Evolutionary conservation across 768 basidiomycete species (phyloP).

Genomic region (Pleurotus sapidus): DNA sequence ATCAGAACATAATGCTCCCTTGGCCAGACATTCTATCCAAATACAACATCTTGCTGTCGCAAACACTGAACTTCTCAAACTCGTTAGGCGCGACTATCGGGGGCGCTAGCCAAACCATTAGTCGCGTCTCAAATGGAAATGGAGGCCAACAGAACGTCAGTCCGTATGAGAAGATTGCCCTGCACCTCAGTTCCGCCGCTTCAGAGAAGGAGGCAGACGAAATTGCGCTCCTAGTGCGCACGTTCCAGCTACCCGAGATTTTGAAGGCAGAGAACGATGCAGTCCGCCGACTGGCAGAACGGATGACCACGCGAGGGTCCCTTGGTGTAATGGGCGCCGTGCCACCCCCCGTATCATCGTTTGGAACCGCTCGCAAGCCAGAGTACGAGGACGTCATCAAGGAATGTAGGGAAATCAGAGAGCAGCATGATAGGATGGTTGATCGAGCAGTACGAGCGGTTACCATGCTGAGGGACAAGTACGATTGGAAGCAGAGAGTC

Average conservation of each 20-base stretch:
- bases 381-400: constrained; percentile 62
- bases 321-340: constrained; percentile 40
- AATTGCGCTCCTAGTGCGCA: constrained; percentile 71
- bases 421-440: constrained; percentile 71
- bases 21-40: constrained; percentile 88
- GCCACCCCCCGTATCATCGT: constrained; percentile 24
- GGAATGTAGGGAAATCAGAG: constrained; percentile 65
- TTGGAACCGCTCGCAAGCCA: constrained; percentile 26
- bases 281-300: constrained; percentile 65
- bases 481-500: constrained; percentile 81
- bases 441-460: constrained; percentile 81
- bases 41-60: constrained; percentile 81
- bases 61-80: constrained; percentile 74
- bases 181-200: constrained; percentile 61
- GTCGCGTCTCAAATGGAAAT: not conserved
- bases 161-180: constrained; percentile 60
- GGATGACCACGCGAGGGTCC: constrained; percentile 60
- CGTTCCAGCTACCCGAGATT: constrained; percentile 78
- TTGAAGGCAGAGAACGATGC: constrained; percentile 67
- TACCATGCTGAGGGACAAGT: constrained; percentile 72
- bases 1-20: constrained; percentile 61
- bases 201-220: constrained; percentile 72
- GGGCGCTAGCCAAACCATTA: constrained; percentile 13
- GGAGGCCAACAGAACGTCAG: constrained; percentile 26
- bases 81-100: constrained; percentile 46